Evolutionary conservation across 495 filamentous ascomycete species (phyloP).

Genomic region (Oidiodendron maius): DNA sequence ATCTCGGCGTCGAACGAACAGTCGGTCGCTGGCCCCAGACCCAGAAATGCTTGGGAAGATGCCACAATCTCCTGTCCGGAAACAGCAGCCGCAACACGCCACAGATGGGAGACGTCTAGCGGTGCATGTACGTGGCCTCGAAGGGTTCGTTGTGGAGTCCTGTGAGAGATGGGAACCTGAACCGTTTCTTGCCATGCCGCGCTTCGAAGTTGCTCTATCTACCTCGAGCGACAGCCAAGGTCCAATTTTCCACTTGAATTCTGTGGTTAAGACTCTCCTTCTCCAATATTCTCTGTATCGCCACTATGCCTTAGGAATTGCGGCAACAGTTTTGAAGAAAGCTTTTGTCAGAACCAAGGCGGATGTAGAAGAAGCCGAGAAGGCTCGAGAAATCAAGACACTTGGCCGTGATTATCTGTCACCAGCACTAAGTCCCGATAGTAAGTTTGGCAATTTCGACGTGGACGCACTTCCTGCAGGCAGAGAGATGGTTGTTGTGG

Average conservation of each 20-base stretch:
- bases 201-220: conserved; percentile 78
- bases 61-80: conserved; percentile 56
- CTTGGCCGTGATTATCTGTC: conserved; percentile 14
- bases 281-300: conserved; percentile 90
- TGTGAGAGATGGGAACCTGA: conserved; percentile 79
- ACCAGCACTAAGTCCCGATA: conserved; percentile 17
- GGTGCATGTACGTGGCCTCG: conserved; percentile 73
- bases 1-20: conserved; percentile 52
- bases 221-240: conserved; percentile 82
- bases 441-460: conserved; percentile 9
- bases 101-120: conserved; percentile 83
- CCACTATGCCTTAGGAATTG: conserved; percentile 85
- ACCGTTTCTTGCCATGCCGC: conserved; percentile 78
- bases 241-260: conserved; percentile 80
- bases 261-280: conserved; percentile 68
- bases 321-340: conserved; percentile 65
- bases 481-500: conserved; percentile 68
- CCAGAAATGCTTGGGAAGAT: conserved; percentile 50
- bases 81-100: conserved; percentile 43
- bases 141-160: conserved; percentile 84
- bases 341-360: conserved; percentile 55
- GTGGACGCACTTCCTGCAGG: conserved; percentile 10
- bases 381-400: conserved; percentile 9
- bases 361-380: conserved; percentile 17
- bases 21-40: conserved; percentile 52